Conservation (phyloP, 192 early-diverging fungal species). For the Piromyces finnis region DNA sequence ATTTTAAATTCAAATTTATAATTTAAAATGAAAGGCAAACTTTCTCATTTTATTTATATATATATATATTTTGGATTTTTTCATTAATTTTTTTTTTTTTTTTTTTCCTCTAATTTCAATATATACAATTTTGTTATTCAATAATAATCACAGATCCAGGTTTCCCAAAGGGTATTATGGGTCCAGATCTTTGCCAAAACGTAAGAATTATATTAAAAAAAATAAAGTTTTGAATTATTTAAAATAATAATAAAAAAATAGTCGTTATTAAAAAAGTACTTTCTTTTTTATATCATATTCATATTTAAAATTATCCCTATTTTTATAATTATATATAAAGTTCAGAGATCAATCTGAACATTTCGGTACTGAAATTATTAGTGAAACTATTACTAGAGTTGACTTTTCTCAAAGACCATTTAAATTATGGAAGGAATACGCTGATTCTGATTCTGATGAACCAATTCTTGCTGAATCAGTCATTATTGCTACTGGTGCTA, state of each 20-base stretch:
- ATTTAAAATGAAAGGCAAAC: neutral
- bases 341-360: constrained; percentile 47
- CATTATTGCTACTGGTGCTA: constrained; percentile 93
- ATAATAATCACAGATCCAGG: constrained; percentile 63
- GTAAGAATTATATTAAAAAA: too few relatives aligned
- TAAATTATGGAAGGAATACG: constrained; percentile 71
- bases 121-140: neutral
- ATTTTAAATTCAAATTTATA: neutral
- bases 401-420: constrained; percentile 65
- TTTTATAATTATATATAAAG: neutral
- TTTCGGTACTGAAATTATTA: constrained; percentile 73
- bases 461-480: constrained; percentile 64
- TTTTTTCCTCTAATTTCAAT: too few relatives aligned
- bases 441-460: constrained; percentile 40
- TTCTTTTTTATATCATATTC: too few relatives aligned
- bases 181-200: constrained; percentile 53
- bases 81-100: neutral
- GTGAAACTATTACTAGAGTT: constrained; percentile 79
- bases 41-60: too few relatives aligned
- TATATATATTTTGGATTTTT: too few relatives aligned
- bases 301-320: neutral
- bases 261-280: neutral
- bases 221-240: too few relatives aligned
- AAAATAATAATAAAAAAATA: neutral
- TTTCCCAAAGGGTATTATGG: constrained; percentile 80